Conservation (phyloP, 129 eudicot genomes). For the Pseudognaphalium luteoalbum region DNA sequence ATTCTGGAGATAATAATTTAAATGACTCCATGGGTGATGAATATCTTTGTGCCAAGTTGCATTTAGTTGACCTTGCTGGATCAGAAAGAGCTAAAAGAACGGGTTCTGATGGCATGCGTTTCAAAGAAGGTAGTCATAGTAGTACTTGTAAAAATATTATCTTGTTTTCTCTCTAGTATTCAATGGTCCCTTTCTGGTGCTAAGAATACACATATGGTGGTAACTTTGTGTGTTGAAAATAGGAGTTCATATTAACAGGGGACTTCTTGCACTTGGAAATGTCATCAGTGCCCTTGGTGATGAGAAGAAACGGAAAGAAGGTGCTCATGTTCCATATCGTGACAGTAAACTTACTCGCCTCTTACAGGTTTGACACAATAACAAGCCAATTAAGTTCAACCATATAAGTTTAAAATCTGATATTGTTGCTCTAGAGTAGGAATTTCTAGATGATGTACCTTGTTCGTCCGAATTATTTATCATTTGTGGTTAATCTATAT, state of each 20-base stretch:
- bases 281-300: conserved; percentile 99
- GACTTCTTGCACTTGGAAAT: conserved; percentile 98
- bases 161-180: neutral
- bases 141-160: neutral
- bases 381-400: neutral
- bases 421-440: neutral
- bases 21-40: conserved; percentile 78
- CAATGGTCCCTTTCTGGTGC: neutral
- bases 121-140: conserved; percentile 74
- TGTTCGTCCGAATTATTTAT: conserved; percentile 2
- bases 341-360: conserved; percentile 98
- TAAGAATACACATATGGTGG: neutral
- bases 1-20: conserved; percentile 50
- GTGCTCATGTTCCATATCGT: conserved; percentile 94
- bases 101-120: conserved; percentile 98
- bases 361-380: conserved; percentile 64
- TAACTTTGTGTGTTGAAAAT: conserved; percentile 9
- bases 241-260: conserved; percentile 99
- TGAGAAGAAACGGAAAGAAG: conserved; percentile 97
- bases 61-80: conserved; percentile 99
- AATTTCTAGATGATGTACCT: neutral
- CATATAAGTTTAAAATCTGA: neutral
- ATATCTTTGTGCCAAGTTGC: conserved; percentile 93
- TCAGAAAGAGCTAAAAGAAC: conserved; percentile 98
- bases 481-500: neutral